phyloP scores from a whole-genome alignment of 208 protist species.

The Leishmania tarentolae region DNA sequence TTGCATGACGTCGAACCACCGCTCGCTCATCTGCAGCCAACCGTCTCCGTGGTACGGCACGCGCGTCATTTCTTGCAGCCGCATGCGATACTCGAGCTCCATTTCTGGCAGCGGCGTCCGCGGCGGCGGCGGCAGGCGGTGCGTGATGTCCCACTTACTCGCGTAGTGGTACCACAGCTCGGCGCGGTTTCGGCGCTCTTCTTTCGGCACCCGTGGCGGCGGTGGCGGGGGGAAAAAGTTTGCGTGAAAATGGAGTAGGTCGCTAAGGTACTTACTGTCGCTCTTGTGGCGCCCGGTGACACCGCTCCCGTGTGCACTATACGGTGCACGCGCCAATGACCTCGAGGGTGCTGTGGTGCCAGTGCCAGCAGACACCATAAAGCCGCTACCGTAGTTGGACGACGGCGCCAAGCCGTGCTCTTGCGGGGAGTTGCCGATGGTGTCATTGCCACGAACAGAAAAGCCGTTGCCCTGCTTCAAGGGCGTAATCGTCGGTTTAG shows the following conservation, averaged over 20 bases:
- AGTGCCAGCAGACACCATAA: constrained; percentile 16
- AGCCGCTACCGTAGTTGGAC: constrained; percentile 7
- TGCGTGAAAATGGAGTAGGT: constrained; percentile 79
- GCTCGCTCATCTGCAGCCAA: constrained; percentile 69
- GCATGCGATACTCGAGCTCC: constrained; percentile 60
- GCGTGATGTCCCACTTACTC: constrained; percentile 83
- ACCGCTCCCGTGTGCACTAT: neutral
- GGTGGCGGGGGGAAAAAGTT: constrained; percentile 83
- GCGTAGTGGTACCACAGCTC: constrained; percentile 84
- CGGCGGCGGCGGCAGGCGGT: constrained; percentile 75
- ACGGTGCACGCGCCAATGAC: neutral
- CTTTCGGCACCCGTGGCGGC: constrained; percentile 53
- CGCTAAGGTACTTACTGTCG: constrained; percentile 70
- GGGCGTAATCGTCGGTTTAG: neutral
- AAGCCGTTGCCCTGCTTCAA: neutral
- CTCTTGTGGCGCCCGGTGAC: constrained; percentile 32
- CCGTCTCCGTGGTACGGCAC: constrained; percentile 74
- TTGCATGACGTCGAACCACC: constrained; percentile 68
- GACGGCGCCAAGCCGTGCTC: neutral
- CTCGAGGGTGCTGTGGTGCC: neutral
- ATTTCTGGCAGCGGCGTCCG: constrained; percentile 80
- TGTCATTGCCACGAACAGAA: constrained; percentile 5
- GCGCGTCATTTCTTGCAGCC: constrained; percentile 45
- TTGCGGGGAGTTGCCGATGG: neutral
- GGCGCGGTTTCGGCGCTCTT: constrained; percentile 47